Evolutionary conservation across 2,329 filamentous ascomycete species (phyloP).

Genomic region (Penicillium sp.): DNA sequence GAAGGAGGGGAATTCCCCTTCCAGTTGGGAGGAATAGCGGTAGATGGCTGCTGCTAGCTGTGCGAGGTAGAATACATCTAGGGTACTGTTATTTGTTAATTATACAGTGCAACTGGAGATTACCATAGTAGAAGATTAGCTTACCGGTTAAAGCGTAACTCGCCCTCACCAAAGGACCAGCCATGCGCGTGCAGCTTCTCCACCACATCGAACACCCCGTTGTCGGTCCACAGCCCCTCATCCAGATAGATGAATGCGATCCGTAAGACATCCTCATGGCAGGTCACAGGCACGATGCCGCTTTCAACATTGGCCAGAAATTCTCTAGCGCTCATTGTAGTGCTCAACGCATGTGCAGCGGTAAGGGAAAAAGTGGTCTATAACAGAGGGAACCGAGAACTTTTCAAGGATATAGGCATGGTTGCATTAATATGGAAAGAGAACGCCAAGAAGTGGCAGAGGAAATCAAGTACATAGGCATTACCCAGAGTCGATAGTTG

Average conservation of each 20-base stretch:
- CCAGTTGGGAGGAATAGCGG: slow-evolving; percentile 14
- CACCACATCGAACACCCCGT: slow-evolving; percentile 18
- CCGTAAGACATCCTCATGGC: slow-evolving; percentile 20
- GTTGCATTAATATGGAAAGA: no score
- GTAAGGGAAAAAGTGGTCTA: no score
- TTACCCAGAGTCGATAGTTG: no score
- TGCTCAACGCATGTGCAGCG: neutral
- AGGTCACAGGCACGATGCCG: slow-evolving; percentile 15
- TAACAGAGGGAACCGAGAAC: no score
- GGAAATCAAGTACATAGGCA: no score
- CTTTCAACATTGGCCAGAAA: slow-evolving; percentile 17
- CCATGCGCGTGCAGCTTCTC: slow-evolving; percentile 22
- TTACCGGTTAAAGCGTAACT: slow-evolving; percentile 23
- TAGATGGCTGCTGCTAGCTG: slow-evolving; percentile 23
- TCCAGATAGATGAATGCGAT: slow-evolving; percentile 23
- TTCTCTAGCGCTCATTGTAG: slow-evolving; percentile 15
- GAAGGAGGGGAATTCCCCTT: slow-evolving; percentile 12
- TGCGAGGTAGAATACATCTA: slow-evolving; percentile 24
- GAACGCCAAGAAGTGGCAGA: no score
- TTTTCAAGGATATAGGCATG: no score
- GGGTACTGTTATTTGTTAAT: slow-evolving; percentile 16
- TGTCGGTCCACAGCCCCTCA: slow-evolving; percentile 16
- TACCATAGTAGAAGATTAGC: slow-evolving; percentile 1
- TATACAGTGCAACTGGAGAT: slow-evolving; percentile 5
- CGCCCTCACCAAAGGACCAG: slow-evolving; percentile 23